Conservation (phyloP, 495 filamentous ascomycete species). For the Opeltia flavorubescens region DNA sequence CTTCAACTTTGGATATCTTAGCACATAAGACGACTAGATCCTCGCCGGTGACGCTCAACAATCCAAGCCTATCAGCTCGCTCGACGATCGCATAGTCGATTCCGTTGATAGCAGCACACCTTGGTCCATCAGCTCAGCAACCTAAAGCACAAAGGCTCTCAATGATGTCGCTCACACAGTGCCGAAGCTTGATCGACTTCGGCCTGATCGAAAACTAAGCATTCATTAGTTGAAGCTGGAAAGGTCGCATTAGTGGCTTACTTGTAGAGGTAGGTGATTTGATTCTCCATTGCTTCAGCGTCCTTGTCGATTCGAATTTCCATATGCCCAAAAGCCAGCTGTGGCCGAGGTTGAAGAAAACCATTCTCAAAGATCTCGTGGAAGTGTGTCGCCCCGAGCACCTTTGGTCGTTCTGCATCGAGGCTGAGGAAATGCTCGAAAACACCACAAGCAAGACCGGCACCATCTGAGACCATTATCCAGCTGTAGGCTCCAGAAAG, state of each 20-base stretch:
- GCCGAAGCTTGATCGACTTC: slow-evolving; percentile 71
- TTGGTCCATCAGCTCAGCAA: slow-evolving; percentile 12
- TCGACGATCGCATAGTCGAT: slow-evolving; percentile 57
- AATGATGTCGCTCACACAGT: slow-evolving; percentile 34
- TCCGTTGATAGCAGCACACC: slow-evolving; percentile 73
- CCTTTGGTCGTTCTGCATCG: slow-evolving; percentile 54
- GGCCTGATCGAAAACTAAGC: slow-evolving; percentile 39
- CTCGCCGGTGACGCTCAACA: slow-evolving; percentile 55
- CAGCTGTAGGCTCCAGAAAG: not conserved
- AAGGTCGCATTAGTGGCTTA: slow-evolving; percentile 19
- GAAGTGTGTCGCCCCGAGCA: slow-evolving; percentile 83
- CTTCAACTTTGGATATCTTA: slow-evolving; percentile 43
- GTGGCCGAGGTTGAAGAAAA: slow-evolving; percentile 43
- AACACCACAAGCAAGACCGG: slow-evolving; percentile 71
- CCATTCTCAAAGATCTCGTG: slow-evolving; percentile 81
- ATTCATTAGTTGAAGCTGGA: slow-evolving; percentile 5
- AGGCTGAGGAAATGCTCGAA: slow-evolving; percentile 58
- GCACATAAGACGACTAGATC: slow-evolving; percentile 61
- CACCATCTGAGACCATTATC: slow-evolving; percentile 49
- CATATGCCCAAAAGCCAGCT: slow-evolving; percentile 70
- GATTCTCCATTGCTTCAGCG: slow-evolving; percentile 45
- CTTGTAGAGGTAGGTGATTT: slow-evolving; percentile 82
- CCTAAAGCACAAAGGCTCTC: not conserved
- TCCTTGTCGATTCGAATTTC: slow-evolving; percentile 58
- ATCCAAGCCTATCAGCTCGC: slow-evolving; percentile 62